Percentiles rank a stretch among this genome's conserved stretches.
phyloP scores from a whole-genome alignment of 2,329 filamentous ascomycete species.

The Ceratocystis ficicola region DNA sequence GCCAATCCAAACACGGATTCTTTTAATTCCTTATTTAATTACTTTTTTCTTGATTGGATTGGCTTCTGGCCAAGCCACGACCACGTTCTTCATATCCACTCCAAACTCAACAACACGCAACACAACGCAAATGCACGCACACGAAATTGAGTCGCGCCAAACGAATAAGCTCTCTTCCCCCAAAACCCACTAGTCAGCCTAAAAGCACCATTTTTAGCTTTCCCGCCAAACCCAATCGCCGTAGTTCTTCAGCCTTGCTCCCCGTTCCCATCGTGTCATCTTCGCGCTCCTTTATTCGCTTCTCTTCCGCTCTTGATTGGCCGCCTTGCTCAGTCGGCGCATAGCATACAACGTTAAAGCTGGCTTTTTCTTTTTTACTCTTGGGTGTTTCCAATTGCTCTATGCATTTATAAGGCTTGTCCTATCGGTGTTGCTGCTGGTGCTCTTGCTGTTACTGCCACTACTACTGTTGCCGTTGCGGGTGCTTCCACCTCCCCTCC shows the following conservation, averaged over 20 bases:
- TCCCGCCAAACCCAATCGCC: not conserved
- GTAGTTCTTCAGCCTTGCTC: not conserved
- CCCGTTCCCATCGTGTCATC: not conserved
- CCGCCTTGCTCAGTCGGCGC: slow-evolving; percentile 11
- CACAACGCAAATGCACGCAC: not conserved
- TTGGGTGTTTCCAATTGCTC: slow-evolving; percentile 9
- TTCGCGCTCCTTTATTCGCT: not conserved
- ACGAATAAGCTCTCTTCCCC: not conserved
- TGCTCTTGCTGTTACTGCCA: slow-evolving; percentile 10
- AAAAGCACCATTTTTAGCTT: not conserved
- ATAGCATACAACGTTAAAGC: not conserved
- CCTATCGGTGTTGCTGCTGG: not conserved
- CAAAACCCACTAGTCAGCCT: not conserved
- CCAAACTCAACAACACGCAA: not conserved
- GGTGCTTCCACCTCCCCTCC: not conserved
- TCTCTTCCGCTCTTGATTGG: slow-evolving; percentile 5
- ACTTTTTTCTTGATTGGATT: not conserved
- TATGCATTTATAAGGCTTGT: slow-evolving; percentile 16
- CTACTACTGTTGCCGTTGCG: not conserved
- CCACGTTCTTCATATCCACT: not conserved
- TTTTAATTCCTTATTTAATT: slow-evolving; percentile 2
- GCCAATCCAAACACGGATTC: not conserved
- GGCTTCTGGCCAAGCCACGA: not conserved
- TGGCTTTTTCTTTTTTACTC: not conserved
- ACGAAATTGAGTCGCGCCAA: not conserved